Evolutionary conservation across 1,284 basidiomycete genomes (phyloP).

Genomic region (Bothia castanella): DNA sequence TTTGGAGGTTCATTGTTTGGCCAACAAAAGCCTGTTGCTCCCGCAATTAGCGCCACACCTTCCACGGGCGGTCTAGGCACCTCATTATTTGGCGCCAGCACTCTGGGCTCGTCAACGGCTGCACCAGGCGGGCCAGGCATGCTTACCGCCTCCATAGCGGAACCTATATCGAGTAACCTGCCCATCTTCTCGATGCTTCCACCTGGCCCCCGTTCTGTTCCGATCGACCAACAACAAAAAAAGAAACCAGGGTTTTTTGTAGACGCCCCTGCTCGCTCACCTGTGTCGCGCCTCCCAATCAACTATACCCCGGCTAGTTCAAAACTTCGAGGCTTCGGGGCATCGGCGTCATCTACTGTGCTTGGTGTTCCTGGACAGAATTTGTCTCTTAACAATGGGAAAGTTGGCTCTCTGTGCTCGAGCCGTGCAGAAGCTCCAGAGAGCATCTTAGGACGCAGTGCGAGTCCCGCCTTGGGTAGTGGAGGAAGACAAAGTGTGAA

Average conservation of each 20-base stretch:
- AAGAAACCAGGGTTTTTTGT: conserved; percentile 71
- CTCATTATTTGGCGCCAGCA: conserved; percentile 46
- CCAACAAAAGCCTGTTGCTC: conserved; percentile 36
- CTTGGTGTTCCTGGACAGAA: conserved; percentile 32
- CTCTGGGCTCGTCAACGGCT: conserved; percentile 41
- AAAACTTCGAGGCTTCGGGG: conserved; percentile 67
- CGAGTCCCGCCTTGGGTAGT: conserved; percentile 68
- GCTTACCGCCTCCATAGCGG: conserved; percentile 82
- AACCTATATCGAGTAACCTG: conserved; percentile 85
- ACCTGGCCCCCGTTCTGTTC: conserved; percentile 58
- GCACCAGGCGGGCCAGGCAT: conserved; percentile 47
- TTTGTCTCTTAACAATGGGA: conserved; percentile 50
- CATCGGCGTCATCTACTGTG: conserved; percentile 38
- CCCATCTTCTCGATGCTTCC: conserved; percentile 74
- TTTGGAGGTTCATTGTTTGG: conserved; percentile 46
- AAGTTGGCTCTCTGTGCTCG: conserved; percentile 48
- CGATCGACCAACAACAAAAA: conserved; percentile 60
- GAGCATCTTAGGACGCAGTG: conserved; percentile 51
- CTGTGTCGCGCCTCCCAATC: conserved; percentile 54
- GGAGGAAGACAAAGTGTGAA: conserved; percentile 85
- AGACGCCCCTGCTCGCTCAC: conserved; percentile 63
- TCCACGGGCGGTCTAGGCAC: conserved; percentile 43
- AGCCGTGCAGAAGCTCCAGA: conserved; percentile 52
- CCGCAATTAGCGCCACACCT: conserved; percentile 32
- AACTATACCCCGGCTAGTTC: conserved; percentile 63